Base-by-base conservation (phyloP, 164 flowering plant species). In the Paratinospora sagittata region DNA sequence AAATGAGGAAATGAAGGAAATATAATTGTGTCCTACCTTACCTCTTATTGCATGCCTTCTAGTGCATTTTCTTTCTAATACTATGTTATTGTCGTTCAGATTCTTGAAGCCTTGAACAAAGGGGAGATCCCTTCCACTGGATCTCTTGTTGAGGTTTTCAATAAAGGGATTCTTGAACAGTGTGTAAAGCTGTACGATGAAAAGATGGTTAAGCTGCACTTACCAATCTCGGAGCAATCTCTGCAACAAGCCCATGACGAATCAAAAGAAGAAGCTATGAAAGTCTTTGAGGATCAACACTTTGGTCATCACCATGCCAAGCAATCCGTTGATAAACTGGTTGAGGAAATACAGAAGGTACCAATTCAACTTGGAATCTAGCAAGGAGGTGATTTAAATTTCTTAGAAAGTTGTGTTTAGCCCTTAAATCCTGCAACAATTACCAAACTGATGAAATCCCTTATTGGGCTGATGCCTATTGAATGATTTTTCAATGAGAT, bases 51-150 rank as follows among this genome's bases (percentile, higher is more conserved):
- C 58, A 8, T 57, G 49, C 33, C 17, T 27, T 33, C 34, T 30
- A 30, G 6, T 62, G 57, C 61, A 55, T 70, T 64, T 67, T 4
- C 27, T 14, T 39, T 62, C 43, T 49, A 66, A 33, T 23, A 27
- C 17, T 37, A 12, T 70, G 27, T 11, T 69, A 19, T 60, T 74
- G 68, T 73, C 19, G 5, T 68, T 58, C 87, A 96, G 99, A 96
- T 96, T 74, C 89, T 96, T 64, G 99, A 93, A 67, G 99, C 99
- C 52, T 84, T 96, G 73, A 96, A 96, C 77, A 93, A 96, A 83
- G 99, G 99, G 75, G 98, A 96, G 83, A 96, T 96, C 76, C 99
- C 99, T 69, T 90, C 99, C 33, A 93, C 99, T 65, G 99, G 98
- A 17, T 93, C 98, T 47, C 92, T 96, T 62, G 98, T 96, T 26